Base-by-base conservation (phyloP, 495 filamentous ascomycete species). In the Aspergillus wentii region DNA sequence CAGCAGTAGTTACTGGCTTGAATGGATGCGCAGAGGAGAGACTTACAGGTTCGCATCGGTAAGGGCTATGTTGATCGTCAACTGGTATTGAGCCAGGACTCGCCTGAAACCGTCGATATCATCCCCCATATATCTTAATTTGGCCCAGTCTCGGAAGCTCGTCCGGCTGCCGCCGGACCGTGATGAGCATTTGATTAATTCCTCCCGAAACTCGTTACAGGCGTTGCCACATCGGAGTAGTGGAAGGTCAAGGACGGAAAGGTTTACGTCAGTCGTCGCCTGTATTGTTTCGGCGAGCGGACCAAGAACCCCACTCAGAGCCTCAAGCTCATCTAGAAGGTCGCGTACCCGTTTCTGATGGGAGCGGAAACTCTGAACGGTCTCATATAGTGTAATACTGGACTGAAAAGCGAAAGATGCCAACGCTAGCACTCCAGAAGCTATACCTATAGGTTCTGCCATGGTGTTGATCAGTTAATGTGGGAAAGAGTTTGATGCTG, bases 371-470 rank as follows among this genome's bases (percentile, higher is more conserved):
- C 67, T 69, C n/a, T 54, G 35, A 17, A 71, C 50, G 8, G 51
- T 54, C 16, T 69, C 35, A 40, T 61, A 65, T 13, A 73, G 58
- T 5, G 41, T 28, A 27, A 56, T 38, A 41, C 63, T 69, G 22
- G 55, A 57, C 38, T 69, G 44, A 33, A 71, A 66, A 18, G 66
- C 66, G 51, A 71, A 68, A 13, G 41, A 53, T 6, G 54, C 45
- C 27, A 61, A 37, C 25, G 51, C 32, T 16, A 58, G 16, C 15
- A 58, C 13, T 16, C 53, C 56, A 33, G 58, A 55, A 22, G 57
- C 51, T 13, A 61, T 19, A 15, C 60, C 45, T 2, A 61, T 43
- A 31, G 53, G 38, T 46, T 64, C 52, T 21, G 49, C 57, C 57
- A 64, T 64, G 11, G 26, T 35, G 18, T 16, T 46, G 29, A 25